Evolutionary conservation across 2,329 filamentous ascomycete genomes (phyloP).

Genomic region (Penicillium sp.): DNA sequence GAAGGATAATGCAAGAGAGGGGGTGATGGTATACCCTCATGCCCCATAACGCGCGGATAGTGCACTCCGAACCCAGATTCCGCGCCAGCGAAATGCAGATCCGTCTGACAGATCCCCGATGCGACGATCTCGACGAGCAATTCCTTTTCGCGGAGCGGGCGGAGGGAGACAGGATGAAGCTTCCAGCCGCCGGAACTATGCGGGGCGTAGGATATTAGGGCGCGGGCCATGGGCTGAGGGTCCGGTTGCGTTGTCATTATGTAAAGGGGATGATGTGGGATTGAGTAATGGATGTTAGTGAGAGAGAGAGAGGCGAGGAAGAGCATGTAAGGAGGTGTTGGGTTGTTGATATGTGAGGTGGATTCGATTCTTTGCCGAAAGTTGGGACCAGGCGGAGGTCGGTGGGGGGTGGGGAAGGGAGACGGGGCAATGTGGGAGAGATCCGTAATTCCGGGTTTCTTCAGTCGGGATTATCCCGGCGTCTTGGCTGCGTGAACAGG

Average conservation of each 20-base stretch:
- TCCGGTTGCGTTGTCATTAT: neutral
- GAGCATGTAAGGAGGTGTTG: neutral
- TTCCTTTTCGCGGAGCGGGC: constrained; percentile 47
- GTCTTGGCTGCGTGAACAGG: too few species aligned
- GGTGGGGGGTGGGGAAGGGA: neutral
- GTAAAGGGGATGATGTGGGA: neutral
- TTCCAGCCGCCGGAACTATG: constrained; percentile 23
- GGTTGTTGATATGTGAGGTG: neutral
- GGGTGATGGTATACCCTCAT: constrained; percentile 54
- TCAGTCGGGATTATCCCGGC: neutral
- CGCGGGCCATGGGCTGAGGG: neutral
- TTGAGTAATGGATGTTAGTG: too few species aligned
- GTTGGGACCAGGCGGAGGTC: neutral
- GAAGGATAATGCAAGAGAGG: neutral
- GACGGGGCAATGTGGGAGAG: neutral
- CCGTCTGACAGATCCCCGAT: constrained; percentile 61
- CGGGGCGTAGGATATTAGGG: constrained; percentile 23
- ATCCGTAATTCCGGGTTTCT: neutral
- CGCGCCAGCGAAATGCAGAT: constrained; percentile 47
- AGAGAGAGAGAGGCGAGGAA: too few species aligned
- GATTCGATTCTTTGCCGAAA: neutral
- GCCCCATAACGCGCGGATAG: constrained; percentile 57
- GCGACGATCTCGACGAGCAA: constrained; percentile 60
- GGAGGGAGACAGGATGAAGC: constrained; percentile 15
- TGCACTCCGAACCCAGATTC: constrained; percentile 42